Evolutionary conservation across 2,329 filamentous ascomycete genomes (phyloP), one percentile per base, ranked within the genome.

Genomic region (Penicillium sp.): DNA sequence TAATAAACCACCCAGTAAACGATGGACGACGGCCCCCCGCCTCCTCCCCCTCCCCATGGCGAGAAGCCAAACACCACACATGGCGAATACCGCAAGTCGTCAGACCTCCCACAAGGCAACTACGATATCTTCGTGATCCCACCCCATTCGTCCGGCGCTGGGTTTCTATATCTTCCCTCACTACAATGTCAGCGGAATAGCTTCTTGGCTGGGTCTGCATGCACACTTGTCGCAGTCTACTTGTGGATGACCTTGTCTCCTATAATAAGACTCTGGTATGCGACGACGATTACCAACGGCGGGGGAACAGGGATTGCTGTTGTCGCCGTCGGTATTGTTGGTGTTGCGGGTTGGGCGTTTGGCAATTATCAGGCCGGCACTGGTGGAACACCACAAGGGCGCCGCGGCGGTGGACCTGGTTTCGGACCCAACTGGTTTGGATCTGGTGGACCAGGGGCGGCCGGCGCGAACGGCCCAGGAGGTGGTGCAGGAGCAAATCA

Each of bases 61-160:
- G 85, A 88, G 73, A 90, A 88, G 68, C 91, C 92, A 54, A 89
- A 89, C 76, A 86, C 86, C 21, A 84, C 87, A 56, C 84, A 86
- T 44, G 82, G 83, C 29, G 75, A 76, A 64, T 79, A 80, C 61
- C 76, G 77, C 60, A 79, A 76, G 64, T 70, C 76, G 7, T 78
- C 77, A 56, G 90, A 91, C 60, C 82, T 97, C 52, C 94, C 94
- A 3, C 85, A 91, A 1, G 93, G 94, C 59, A 96, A 95, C 75
- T 98, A 97, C 79, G 94, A 98, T 81, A 96, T 98, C 74, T 97
- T 97, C 81, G 90, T 97, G 75, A 93, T 98, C 72, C 94, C 94
- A 7, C 92, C 93, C 51, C 93, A 97, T 77, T 94, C 93, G 11
- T 86, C 93, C 7, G 94, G 94, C 57, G 88, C 89, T 0, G 94